phyloP scores from a whole-genome alignment of 495 filamentous ascomycete genomes.

The Annulohypoxylon maeteangense region DNA sequence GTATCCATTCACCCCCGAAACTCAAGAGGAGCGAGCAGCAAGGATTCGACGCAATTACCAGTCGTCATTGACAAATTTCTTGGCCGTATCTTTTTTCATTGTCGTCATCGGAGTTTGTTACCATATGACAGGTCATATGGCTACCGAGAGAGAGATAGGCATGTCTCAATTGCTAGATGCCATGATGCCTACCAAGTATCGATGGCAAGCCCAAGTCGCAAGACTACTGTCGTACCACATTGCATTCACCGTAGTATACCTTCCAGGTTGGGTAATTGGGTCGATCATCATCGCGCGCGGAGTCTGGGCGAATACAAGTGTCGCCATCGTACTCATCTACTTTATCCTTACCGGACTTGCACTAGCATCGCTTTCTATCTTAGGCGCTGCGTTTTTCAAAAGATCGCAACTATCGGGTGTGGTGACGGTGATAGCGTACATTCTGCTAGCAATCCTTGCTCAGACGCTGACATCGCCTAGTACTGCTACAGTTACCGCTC shows the following conservation, averaged over 20 bases:
- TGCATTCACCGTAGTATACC: conserved; percentile 74
- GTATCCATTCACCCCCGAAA: conserved; percentile 78
- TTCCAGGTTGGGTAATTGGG: conserved; percentile 75
- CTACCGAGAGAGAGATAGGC: conserved; percentile 79
- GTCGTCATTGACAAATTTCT: conserved; percentile 70
- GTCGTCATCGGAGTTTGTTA: conserved; percentile 77
- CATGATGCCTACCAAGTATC: conserved; percentile 75
- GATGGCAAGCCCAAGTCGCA: conserved; percentile 75
- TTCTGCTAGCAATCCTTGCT: conserved; percentile 74
- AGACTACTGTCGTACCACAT: conserved; percentile 74
- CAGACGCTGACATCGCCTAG: conserved; percentile 69
- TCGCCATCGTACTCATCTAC: conserved; percentile 69
- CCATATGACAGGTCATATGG: conserved; percentile 79
- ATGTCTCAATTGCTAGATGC: conserved; percentile 84
- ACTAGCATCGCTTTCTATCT: conserved; percentile 73
- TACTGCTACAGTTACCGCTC: conserved; percentile 67
- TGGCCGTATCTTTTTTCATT: conserved; percentile 75
- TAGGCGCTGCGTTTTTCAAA: conserved; percentile 78
- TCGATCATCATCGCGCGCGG: conserved; percentile 68
- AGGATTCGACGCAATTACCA: conserved; percentile 74
- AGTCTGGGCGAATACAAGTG: conserved; percentile 70
- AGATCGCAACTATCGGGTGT: conserved; percentile 83
- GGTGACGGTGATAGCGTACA: conserved; percentile 68
- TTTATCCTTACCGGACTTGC: conserved; percentile 72
- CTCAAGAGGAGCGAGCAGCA: conserved; percentile 68